Conservation (phyloP, 345 rosid species). For the Eucalyptus decipiens region DNA sequence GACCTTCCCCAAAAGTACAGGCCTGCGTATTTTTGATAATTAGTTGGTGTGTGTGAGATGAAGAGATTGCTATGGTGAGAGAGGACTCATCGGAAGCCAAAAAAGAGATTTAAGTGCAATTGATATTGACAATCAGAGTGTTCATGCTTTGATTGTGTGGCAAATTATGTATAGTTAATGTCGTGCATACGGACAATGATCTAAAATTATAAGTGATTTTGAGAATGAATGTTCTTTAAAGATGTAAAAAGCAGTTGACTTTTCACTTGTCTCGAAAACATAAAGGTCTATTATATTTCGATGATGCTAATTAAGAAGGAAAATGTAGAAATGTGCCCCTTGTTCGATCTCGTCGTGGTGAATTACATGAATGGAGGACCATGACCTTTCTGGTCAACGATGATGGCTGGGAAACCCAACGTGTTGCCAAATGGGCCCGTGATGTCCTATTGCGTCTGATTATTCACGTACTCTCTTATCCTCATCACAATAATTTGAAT, state of each 20-base stretch:
- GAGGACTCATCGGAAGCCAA: background rate
- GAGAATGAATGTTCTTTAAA: background rate
- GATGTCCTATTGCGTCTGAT: background rate
- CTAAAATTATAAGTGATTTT: background rate
- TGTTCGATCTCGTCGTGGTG: background rate
- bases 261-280: background rate
- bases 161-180: accelerated
- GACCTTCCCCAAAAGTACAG: background rate
- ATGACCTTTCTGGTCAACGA: background rate
- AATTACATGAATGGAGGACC: background rate
- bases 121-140: accelerated
- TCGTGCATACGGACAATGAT: accelerated
- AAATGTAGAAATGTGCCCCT: background rate
- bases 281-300: background rate
- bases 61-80: background rate
- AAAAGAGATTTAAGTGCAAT: background rate
- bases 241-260: background rate
- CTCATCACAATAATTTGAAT: background rate
- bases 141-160: background rate
- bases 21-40: background rate
- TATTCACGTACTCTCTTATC: background rate
- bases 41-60: background rate
- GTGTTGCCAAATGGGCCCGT: background rate
- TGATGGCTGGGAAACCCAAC: background rate
- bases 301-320: background rate